Percentiles rank a stretch among this genome's conserved stretches.
Conservation (phyloP, 1,139 yeast genomes). For the Geotrichum restrictum region DNA sequence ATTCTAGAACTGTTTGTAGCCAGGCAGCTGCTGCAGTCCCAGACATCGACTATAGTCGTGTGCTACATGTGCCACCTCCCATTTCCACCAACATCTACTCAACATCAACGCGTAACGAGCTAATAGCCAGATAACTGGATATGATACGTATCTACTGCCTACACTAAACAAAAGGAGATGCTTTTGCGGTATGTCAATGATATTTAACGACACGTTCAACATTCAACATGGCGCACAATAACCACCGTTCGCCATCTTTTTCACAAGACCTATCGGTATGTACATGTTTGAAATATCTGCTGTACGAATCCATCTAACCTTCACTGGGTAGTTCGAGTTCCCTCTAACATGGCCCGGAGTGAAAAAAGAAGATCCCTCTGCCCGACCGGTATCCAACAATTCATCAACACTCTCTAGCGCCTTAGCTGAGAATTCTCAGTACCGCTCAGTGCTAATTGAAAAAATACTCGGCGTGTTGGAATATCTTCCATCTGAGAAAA, state of each 20-base stretch:
- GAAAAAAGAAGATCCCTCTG: not conserved
- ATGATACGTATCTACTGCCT: too few species aligned
- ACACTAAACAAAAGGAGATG: too few species aligned
- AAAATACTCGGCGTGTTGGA: not conserved
- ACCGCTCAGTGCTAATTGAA: not conserved
- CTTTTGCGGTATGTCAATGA: not conserved
- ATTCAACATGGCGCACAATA: not conserved
- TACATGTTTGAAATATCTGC: not conserved
- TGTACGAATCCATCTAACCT: not conserved
- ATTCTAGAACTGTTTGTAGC: too few species aligned
- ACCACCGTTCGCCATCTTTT: not conserved
- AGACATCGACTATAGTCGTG: too few species aligned
- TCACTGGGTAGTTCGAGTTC: constrained; percentile 2
- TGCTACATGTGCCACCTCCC: too few species aligned
- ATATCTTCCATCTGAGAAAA: not conserved
- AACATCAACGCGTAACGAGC: too few species aligned
- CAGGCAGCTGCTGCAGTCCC: too few species aligned
- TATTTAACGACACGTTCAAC: not conserved
- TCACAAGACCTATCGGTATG: not conserved
- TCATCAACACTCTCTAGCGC: not conserved
- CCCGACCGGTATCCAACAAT: not conserved
- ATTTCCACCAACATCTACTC: too few species aligned
- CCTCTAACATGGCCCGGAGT: not conserved
- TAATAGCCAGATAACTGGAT: too few species aligned
- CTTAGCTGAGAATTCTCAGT: not conserved